Conservation (phyloP, 441 rosid genomes). For the Aleurites moluccanus region DNA sequence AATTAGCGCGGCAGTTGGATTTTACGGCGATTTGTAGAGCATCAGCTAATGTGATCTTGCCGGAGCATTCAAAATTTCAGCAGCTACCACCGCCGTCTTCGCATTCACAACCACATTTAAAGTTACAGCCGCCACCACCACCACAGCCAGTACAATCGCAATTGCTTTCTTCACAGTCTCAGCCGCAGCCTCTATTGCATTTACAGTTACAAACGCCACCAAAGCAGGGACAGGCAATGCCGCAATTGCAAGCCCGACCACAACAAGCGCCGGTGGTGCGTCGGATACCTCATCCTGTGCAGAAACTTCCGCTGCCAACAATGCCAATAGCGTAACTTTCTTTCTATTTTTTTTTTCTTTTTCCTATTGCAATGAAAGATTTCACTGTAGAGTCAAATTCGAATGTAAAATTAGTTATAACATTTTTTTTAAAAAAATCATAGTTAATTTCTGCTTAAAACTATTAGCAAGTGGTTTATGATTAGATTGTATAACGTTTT, state of each 20-base stretch:
- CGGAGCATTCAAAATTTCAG: constrained; percentile 6
- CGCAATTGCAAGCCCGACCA: constrained; percentile 28
- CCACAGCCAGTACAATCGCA: background rate
- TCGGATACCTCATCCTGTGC: constrained; percentile 47
- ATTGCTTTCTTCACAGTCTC: background rate
- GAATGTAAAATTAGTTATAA: background rate
- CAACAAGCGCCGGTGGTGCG: constrained; percentile 16
- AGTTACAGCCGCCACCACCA: constrained; percentile 8
- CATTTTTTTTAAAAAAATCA: no score
- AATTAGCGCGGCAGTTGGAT: constrained; percentile 80
- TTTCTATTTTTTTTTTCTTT: background rate
- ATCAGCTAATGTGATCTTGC: constrained; percentile 16
- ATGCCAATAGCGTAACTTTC: constrained; percentile 32
- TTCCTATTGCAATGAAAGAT: background rate
- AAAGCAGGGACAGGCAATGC: constrained; percentile 12
- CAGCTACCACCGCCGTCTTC: constrained; percentile 4
- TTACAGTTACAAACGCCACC: constrained; percentile 2
- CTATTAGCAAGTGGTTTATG: no score
- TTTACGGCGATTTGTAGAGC: constrained; percentile 39
- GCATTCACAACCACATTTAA: constrained; percentile 2
- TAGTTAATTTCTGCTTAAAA: no score
- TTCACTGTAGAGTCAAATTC: background rate
- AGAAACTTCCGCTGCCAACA: constrained; percentile 35
- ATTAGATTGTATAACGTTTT: background rate
- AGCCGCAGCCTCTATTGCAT: background rate